Conservation (phyloP, 1,139 yeast genomes). For the Hansenula lynferdii region DNA sequence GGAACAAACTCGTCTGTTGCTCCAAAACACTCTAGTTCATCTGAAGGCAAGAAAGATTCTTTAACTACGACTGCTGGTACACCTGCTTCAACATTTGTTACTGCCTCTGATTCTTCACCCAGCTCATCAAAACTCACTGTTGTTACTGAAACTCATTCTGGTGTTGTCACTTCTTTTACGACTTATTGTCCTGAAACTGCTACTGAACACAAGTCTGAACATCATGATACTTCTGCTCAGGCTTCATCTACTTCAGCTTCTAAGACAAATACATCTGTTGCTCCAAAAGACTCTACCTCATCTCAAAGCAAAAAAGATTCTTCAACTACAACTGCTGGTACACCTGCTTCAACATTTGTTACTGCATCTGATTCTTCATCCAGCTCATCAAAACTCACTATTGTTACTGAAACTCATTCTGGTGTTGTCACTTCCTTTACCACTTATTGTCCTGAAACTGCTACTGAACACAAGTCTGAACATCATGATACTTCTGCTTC, state of each 20-base stretch:
- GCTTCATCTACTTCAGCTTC: background rate
- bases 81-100: background rate
- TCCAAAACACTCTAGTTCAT: background rate
- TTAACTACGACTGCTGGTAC: background rate
- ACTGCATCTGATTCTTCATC: background rate
- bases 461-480: constrained; percentile 4
- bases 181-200: constrained; percentile 28
- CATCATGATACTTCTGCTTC: too few species aligned
- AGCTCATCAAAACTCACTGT: background rate
- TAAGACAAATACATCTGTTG: background rate
- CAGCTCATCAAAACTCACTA: background rate
- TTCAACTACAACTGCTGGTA: background rate
- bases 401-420: constrained; percentile 15
- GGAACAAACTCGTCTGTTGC: background rate
- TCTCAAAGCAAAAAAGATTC: background rate
- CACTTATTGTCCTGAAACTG: constrained; percentile 27
- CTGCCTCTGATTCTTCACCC: background rate
- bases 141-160: constrained; percentile 15
- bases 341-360: background rate
- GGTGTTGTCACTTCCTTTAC: constrained; percentile 24
- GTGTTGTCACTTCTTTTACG: constrained; percentile 24
- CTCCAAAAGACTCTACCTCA: constrained; percentile 1
- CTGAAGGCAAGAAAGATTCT: background rate
- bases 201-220: background rate
- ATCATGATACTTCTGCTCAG: background rate